These are phyloP conservation scores for Penicillium parvum DNA, from an alignment of 495 filamentous ascomycete species.

Conservation along the genomic window DNA sequence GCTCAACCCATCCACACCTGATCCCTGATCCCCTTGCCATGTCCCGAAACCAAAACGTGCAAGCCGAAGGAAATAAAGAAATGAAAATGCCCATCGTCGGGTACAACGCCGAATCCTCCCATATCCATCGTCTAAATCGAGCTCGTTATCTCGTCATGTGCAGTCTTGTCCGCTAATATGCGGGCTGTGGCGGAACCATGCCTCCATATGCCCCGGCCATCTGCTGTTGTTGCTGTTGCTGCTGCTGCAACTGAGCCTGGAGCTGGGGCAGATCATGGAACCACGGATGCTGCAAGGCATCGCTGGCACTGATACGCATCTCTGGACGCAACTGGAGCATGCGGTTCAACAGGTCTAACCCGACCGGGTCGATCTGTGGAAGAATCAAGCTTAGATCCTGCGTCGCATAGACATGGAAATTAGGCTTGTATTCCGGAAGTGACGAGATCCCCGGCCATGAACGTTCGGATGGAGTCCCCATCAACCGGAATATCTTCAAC, in stretches of 20 bases:
- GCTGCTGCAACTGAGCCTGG: slow-evolving; percentile 48
- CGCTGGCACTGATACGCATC: slow-evolving; percentile 78
- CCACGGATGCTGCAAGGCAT: slow-evolving; percentile 86
- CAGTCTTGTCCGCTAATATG: slow-evolving; percentile 28
- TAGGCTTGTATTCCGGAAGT: slow-evolving; percentile 92
- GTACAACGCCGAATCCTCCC: slow-evolving; percentile 37
- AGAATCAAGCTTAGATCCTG: slow-evolving; percentile 81
- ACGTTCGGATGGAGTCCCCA: slow-evolving; percentile 90
- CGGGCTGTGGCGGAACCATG: slow-evolving; percentile 38
- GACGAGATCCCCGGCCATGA: slow-evolving; percentile 88
- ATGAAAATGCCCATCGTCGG: slow-evolving; percentile 18
- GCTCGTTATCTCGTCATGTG: slow-evolving; percentile 32
- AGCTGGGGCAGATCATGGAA: slow-evolving; percentile 63
- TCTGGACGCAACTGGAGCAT: slow-evolving; percentile 95
- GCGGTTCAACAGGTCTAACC: slow-evolving; percentile 76
- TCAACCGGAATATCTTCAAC: slow-evolving; percentile 91
- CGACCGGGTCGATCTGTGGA: slow-evolving; percentile 81
- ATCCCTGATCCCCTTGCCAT: neutral
- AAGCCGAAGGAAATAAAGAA: slow-evolving; percentile 6
- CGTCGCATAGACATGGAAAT: slow-evolving; percentile 91
- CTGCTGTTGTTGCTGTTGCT: slow-evolving; percentile 41
- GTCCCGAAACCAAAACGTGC: slow-evolving; percentile 1
- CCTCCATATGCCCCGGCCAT: slow-evolving; percentile 40
- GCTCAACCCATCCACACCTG: slow-evolving; percentile 5
- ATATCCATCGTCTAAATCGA: slow-evolving; percentile 29